Conservation (phyloP, 768 basidiomycete species). For the Galerina marginata region DNA sequence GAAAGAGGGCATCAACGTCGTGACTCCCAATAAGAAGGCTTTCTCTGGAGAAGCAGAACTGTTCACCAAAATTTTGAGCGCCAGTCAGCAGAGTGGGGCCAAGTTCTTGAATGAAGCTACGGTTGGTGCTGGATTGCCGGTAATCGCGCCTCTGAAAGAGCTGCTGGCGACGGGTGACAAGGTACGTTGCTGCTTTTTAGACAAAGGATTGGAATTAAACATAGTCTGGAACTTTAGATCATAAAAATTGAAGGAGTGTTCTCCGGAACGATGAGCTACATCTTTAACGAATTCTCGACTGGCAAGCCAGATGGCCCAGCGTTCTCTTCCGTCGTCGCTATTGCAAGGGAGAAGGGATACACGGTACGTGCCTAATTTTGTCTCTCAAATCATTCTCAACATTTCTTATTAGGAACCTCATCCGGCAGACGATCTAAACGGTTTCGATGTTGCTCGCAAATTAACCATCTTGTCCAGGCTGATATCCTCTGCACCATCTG, state of each 20-base stretch:
- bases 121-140: slow-evolving; percentile 94
- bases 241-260: slow-evolving; percentile 96
- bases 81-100: slow-evolving; percentile 64
- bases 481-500: slow-evolving; percentile 51
- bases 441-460: slow-evolving; percentile 96
- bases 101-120: slow-evolving; percentile 87
- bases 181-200: slow-evolving; percentile 42
- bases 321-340: slow-evolving; percentile 89
- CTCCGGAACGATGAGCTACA: slow-evolving; percentile 97
- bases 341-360: slow-evolving; percentile 92
- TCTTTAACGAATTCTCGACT: slow-evolving; percentile 95
- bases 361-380: slow-evolving; percentile 60
- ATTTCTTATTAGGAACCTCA: slow-evolving; percentile 80
- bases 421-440: slow-evolving; percentile 95
- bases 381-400: background rate
- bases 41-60: slow-evolving; percentile 75
- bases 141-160: slow-evolving; percentile 91
- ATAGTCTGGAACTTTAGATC: slow-evolving; percentile 48
- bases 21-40: slow-evolving; percentile 98
- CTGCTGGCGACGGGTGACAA: slow-evolving; percentile 92
- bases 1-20: slow-evolving; percentile 77
- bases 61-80: slow-evolving; percentile 69
- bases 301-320: slow-evolving; percentile 67
- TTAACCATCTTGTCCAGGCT: slow-evolving; percentile 92
- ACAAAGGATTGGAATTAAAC: background rate